Percentiles rank a stretch among this genome's conserved stretches.
phyloP scores from a whole-genome alignment of 306 rosid species.

The Herpetospermum pedunculosum region DNA sequence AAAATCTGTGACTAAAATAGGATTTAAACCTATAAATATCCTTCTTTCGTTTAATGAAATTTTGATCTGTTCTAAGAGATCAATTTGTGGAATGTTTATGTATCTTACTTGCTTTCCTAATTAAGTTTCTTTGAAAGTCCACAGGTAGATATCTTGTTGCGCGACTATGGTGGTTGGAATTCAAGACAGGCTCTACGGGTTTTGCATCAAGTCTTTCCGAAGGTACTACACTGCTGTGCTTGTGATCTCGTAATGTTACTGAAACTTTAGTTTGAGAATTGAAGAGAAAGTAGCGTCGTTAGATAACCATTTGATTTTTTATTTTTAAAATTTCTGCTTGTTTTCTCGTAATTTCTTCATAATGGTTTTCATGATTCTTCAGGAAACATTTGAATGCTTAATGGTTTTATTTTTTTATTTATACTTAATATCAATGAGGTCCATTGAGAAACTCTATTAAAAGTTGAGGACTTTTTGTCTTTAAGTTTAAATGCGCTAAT shows the following conservation, averaged over 20 bases:
- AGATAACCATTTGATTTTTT: neutral
- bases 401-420: too few species aligned
- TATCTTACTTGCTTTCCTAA: neutral
- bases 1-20: too few species aligned
- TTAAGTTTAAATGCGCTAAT: neutral
- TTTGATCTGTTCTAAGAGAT: neutral
- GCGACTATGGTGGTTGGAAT: constrained; percentile 73
- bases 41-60: too few species aligned
- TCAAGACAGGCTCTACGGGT: constrained; percentile 57
- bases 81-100: neutral
- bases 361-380: too few species aligned
- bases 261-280: neutral
- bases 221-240: constrained; percentile 28
- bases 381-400: too few species aligned
- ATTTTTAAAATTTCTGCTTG: too few species aligned
- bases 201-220: constrained; percentile 44
- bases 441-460: too few species aligned
- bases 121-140: neutral
- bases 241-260: neutral
- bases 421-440: too few species aligned
- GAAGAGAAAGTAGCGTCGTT: too few species aligned
- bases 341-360: too few species aligned
- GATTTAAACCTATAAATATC: too few species aligned
- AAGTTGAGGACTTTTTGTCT: neutral
- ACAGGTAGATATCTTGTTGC: constrained; percentile 51